These are phyloP conservation scores for Phytopythium vexans DNA, from an alignment of 352 stramenopile species.

Conservation along the genomic window DNA sequence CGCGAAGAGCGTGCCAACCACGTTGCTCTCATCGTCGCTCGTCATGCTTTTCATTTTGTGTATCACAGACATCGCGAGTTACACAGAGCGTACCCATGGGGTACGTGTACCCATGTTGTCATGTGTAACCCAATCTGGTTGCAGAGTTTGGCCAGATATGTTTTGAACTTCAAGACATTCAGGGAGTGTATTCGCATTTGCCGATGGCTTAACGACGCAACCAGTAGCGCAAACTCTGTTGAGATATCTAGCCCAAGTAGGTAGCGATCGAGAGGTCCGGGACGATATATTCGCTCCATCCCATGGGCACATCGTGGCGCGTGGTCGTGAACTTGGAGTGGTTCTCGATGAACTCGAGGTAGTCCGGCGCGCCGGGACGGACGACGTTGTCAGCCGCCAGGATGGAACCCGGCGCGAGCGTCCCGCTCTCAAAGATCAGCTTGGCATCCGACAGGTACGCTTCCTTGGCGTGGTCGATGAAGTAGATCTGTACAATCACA, in stretches of 20 bases:
- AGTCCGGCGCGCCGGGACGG: conserved; percentile 22
- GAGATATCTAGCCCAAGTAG: conserved; percentile 5
- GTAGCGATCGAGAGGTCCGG: conserved; percentile 7
- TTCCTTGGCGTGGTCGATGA: conserved; percentile 47
- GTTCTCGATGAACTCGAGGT: conserved; percentile 29
- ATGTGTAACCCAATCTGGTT: too few relatives aligned
- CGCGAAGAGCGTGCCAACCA: conserved; percentile 33
- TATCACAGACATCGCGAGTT: too few relatives aligned
- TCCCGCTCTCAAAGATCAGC: conserved; percentile 35
- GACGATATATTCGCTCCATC: neutral
- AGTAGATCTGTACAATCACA: conserved; percentile 22
- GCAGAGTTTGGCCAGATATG: too few relatives aligned
- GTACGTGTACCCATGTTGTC: too few relatives aligned
- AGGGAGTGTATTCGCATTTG: too few relatives aligned
- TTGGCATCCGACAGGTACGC: conserved; percentile 34
- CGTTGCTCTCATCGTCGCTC: conserved; percentile 18
- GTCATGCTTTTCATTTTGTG: too few relatives aligned
- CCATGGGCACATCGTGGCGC: conserved; percentile 9
- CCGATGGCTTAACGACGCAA: neutral
- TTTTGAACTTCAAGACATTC: too few relatives aligned
- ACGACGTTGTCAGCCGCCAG: conserved; percentile 39
- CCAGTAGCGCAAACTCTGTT: neutral
- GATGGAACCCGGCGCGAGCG: conserved; percentile 20
- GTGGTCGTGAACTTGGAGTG: conserved; percentile 19
- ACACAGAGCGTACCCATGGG: too few relatives aligned